Conservation (phyloP, 441 rosid species). For the Aleurites moluccanus region DNA sequence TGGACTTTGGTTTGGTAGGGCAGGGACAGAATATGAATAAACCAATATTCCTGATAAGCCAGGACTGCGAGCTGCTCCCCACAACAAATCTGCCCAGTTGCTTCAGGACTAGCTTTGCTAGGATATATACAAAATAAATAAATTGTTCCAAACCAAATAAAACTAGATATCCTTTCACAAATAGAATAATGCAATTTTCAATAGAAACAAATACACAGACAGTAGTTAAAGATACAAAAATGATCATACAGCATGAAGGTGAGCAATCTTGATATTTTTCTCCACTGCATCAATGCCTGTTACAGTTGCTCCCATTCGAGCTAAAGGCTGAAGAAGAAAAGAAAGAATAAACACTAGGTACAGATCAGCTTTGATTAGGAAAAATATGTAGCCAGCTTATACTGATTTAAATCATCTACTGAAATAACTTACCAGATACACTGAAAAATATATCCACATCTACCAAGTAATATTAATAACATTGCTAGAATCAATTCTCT, state of each 20-base stretch:
- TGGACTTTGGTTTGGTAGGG: not conserved
- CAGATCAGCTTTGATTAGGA: slow-evolving; percentile 4
- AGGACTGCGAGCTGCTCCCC: not conserved
- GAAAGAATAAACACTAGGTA: slow-evolving; percentile 8
- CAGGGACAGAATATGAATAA: not conserved
- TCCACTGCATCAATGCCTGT: slow-evolving; percentile 94
- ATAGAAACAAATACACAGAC: not conserved
- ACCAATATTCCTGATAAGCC: not conserved
- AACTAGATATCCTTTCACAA: not conserved
- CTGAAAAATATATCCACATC: not conserved
- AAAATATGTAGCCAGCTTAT: not conserved
- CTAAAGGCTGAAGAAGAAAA: slow-evolving; percentile 66
- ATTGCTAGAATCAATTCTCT: not conserved
- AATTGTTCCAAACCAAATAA: not conserved
- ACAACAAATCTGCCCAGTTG: not conserved
- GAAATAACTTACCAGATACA: not conserved
- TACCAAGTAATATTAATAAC: not conserved
- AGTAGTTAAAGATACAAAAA: slow-evolving; percentile 16
- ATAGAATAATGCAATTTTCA: not conserved
- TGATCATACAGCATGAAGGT: slow-evolving; percentile 80
- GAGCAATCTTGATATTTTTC: slow-evolving; percentile 87
- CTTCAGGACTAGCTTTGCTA: not conserved
- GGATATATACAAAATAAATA: not conserved
- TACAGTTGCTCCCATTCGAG: slow-evolving; percentile 94
- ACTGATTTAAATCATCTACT: not conserved